Base-by-base conservation (phyloP, 768 basidiomycete genomes). In the Tulasnella sp. region DNA sequence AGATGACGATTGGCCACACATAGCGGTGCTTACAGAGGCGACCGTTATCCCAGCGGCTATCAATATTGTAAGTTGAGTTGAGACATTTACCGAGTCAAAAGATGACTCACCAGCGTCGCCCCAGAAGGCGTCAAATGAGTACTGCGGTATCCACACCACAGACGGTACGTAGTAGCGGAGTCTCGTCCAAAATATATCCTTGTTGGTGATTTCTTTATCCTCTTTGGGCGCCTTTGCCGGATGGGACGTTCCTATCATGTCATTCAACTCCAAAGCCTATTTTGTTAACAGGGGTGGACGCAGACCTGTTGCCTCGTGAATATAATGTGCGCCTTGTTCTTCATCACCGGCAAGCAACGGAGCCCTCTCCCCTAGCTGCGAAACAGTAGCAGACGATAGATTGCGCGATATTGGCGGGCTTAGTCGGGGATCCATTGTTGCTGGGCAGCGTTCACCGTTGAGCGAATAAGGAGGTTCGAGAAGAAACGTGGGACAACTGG, bases 21-120 rank as follows among this genome's bases (percentile, higher is more conserved):
- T 29, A 27, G 24, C 42, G 23, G 55, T n/a, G 26, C 55, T 56
- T 4, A 56, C 55, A 9, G 82, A 84, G 19, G 87, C 86, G 8
- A 96, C 83, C 0, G 92, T 92, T 27, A 92, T 67, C 17, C 93
- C 94, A 26, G 88, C 89, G 0, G 91, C 74, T n/a, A 89, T 65
- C 70, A 94, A 90, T 19, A 83, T 83, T 9, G 77, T 74, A 23
- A 85, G 73, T 42, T 81, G 83, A 26, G 4, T 13, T 30, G 24
- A 3, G 5, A 45, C 17, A 24, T 5, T n/a, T 15, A 15, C 45
- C 19, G 19, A 27, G 49, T n/a, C 52, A 8, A 60, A 24, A 8
- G 30, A 0, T 41, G 23, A 38, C 26, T 21, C 27, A 61, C 56
- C 51, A 54, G 53, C 21, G 48, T 38, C 1, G 1, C 51, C 24